Percentiles rank a stretch among this genome's conserved stretches.
phyloP scores from a whole-genome alignment of 2,329 filamentous ascomycete genomes.

The Alternaria solani region DNA sequence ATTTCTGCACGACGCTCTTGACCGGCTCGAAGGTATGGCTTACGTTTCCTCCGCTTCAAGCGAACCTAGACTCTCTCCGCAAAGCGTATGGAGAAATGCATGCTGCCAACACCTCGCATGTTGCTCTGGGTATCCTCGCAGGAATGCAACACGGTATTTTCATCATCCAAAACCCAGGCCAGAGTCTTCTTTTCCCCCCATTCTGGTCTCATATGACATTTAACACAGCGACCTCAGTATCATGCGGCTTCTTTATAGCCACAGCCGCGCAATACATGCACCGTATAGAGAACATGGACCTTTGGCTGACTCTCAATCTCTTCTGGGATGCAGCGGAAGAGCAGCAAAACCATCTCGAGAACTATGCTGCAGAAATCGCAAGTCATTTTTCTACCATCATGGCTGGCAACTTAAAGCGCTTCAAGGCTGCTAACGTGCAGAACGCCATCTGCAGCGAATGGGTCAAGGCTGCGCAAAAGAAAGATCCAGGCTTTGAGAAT shows the following conservation, averaged over 20 bases:
- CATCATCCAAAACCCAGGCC: conserved; percentile 20
- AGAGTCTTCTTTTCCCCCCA: conserved; percentile 18
- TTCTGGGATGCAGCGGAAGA: not conserved
- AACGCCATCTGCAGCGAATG: conserved; percentile 8
- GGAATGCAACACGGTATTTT: conserved; percentile 18
- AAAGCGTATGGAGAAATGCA: conserved; percentile 2
- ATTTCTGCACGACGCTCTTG: conserved; percentile 17
- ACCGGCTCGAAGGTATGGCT: conserved; percentile 20
- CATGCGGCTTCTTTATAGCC: conserved; percentile 11
- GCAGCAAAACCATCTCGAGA: conserved; percentile 3
- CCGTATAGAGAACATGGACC: conserved; percentile 8
- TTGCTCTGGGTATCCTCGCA: not conserved
- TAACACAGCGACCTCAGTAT: conserved; percentile 10
- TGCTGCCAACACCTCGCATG: not conserved
- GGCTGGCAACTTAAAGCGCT: conserved; percentile 3
- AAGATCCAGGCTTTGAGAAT: not conserved
- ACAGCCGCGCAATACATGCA: conserved; percentile 11
- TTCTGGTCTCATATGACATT: conserved; percentile 18
- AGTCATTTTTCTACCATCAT: conserved; percentile 9
- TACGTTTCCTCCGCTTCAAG: conserved; percentile 9
- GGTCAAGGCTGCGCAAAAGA: not conserved
- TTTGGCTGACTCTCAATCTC: conserved; percentile 4
- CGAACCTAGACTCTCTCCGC: conserved; percentile 6
- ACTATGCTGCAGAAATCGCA: conserved; percentile 10
- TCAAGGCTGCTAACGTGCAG: conserved; percentile 2